Percentiles rank a stretch among this genome's conserved stretches.
Conservation (phyloP, 2,329 filamentous ascomycete genomes). For the Colletotrichum tofieldiae region DNA sequence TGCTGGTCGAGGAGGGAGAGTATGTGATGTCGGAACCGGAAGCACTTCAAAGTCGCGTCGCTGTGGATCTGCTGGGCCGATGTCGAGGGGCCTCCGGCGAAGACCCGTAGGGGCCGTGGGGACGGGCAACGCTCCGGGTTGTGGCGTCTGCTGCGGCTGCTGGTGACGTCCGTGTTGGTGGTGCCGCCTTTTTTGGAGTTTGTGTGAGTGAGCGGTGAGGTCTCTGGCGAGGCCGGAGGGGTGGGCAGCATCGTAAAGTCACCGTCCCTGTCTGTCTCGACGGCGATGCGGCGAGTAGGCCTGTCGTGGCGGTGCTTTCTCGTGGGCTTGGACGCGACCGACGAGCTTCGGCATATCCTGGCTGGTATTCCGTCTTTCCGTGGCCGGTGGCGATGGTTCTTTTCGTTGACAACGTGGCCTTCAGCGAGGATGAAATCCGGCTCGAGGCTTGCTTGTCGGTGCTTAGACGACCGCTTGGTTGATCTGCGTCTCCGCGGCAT, state of each 20-base stretch:
- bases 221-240: slow-evolving; percentile 4
- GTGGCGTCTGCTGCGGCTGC: neutral
- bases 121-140: neutral
- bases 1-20: slow-evolving; percentile 38
- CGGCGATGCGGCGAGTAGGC: neutral
- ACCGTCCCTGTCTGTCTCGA: slow-evolving; percentile 25
- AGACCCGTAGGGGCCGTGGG: neutral
- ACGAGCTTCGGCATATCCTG: neutral
- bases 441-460: neutral
- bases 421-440: neutral
- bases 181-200: neutral
- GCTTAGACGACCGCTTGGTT: slow-evolving; percentile 6
- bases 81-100: neutral
- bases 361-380: slow-evolving; percentile 3
- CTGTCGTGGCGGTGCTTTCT: slow-evolving; percentile 8
- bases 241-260: slow-evolving; percentile 33
- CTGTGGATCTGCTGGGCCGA: neutral
- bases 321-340: neutral
- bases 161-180: neutral
- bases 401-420: neutral
- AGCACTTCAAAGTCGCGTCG: slow-evolving; percentile 19
- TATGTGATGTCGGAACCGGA: slow-evolving; percentile 28
- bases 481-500: slow-evolving; percentile 28
- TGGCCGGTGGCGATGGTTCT: neutral
- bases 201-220: neutral